Evolutionary conservation across 1,284 basidiomycete species (phyloP).

Genomic region (Puccinia triticina): DNA sequence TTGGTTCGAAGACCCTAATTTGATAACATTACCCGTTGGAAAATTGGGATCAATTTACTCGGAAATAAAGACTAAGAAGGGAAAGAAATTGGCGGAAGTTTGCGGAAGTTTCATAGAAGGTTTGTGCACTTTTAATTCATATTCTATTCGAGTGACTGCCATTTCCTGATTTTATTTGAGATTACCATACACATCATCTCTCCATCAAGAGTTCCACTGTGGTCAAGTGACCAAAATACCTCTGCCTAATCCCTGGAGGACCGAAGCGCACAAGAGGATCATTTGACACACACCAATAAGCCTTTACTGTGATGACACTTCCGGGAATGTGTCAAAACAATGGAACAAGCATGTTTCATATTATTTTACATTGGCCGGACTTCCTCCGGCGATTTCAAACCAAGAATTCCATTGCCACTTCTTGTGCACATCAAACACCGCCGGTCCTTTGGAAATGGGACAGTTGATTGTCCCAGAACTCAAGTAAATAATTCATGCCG

Average conservation of each 20-base stretch:
- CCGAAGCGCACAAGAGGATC: not conserved
- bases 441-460: no score
- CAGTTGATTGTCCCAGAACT: not conserved
- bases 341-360: no score
- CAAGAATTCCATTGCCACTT: no score
- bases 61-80: not conserved
- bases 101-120: not conserved
- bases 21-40: not conserved
- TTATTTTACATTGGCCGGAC: no score
- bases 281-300: no score
- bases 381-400: no score
- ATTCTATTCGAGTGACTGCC: no score
- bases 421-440: no score
- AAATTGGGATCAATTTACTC: not conserved
- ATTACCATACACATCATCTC: not conserved
- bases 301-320: no score
- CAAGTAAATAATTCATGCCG: not conserved
- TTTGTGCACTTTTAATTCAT: not conserved
- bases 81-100: not conserved
- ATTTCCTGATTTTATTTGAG: no score
- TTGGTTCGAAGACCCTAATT: not conserved
- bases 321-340: no score
- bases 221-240: not conserved
- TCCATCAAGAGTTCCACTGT: not conserved
- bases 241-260: conserved; percentile 5